Conservation (phyloP, 176 grass and related monocot genomes). For the Miscanthus lutarioriparius region DNA sequence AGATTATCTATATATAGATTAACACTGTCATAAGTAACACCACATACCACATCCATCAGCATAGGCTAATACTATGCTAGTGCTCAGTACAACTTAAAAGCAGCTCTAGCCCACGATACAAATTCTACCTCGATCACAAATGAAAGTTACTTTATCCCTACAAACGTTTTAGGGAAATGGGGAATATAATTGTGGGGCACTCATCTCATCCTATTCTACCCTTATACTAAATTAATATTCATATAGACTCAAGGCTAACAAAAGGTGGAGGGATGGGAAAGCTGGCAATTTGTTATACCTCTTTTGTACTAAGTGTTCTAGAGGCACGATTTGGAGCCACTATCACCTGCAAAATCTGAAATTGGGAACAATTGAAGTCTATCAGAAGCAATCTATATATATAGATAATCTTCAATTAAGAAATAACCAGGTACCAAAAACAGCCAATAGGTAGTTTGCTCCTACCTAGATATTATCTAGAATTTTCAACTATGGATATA, state of each 20-base stretch:
- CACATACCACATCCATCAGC: constrained; percentile 21
- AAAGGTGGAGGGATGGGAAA: not conserved
- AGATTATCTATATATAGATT: not conserved
- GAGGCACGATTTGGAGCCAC: constrained; percentile 56
- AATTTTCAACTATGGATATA: not conserved
- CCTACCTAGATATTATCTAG: not conserved
- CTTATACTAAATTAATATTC: not conserved
- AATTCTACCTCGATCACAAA: not conserved
- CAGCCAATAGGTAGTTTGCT: not conserved
- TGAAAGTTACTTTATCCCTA: not conserved
- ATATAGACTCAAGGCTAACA: not conserved
- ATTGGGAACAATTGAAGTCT: constrained; percentile 24
- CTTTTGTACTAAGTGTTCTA: constrained; percentile 79
- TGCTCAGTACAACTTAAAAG: constrained; percentile 11
- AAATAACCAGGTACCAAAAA: constrained; percentile 3
- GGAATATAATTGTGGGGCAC: not conserved
- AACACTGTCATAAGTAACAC: constrained; percentile 15
- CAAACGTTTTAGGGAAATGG: not conserved
- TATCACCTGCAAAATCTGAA: constrained; percentile 81
- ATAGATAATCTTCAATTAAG: constrained; percentile 15
- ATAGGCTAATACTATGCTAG: not conserved
- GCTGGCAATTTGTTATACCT: constrained; percentile 45
- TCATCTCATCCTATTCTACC: not conserved
- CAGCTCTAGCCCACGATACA: not conserved
- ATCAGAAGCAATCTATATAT: constrained; percentile 1